Evolutionary conservation across 192 early-diverging fungal species (phyloP).

Genomic region (Gaertneriomyces sp.): DNA sequence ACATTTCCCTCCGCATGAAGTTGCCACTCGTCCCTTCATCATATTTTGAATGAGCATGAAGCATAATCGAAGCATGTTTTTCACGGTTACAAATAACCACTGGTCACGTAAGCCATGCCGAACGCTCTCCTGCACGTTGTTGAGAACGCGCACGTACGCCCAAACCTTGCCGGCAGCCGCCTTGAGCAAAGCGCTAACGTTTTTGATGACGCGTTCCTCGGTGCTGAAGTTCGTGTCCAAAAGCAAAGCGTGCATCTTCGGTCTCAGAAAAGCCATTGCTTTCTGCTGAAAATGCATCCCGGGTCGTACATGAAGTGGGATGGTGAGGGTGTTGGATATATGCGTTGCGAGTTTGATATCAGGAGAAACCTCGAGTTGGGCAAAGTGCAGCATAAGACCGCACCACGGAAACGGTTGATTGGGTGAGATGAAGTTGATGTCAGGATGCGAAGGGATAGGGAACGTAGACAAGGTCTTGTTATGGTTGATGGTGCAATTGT

Average conservation of each 20-base stretch:
- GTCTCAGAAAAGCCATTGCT: slow-evolving; percentile 44
- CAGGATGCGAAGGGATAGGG: neutral
- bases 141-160: slow-evolving; percentile 17
- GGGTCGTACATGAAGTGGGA: neutral
- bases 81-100: neutral
- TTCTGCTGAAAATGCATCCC: slow-evolving; percentile 23
- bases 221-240: slow-evolving; percentile 65
- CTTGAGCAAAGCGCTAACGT: slow-evolving; percentile 74
- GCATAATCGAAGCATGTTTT: slow-evolving; percentile 27
- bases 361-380: slow-evolving; percentile 40
- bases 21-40: slow-evolving; percentile 15
- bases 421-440: neutral
- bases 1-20: slow-evolving; percentile 12
- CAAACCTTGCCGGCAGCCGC: slow-evolving; percentile 67
- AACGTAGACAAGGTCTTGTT: neutral
- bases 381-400: slow-evolving; percentile 45
- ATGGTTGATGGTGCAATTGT: neutral
- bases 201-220: slow-evolving; percentile 58
- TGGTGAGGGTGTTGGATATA: neutral
- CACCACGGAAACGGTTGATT: slow-evolving; percentile 39
- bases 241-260: slow-evolving; percentile 61
- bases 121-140: slow-evolving; percentile 12
- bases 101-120: slow-evolving; percentile 26
- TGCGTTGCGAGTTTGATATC: slow-evolving; percentile 51
- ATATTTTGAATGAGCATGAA: slow-evolving; percentile 28